Base-by-base conservation (phyloP, 1,284 basidiomycete genomes). In the Sporisorium scitamineum region DNA sequence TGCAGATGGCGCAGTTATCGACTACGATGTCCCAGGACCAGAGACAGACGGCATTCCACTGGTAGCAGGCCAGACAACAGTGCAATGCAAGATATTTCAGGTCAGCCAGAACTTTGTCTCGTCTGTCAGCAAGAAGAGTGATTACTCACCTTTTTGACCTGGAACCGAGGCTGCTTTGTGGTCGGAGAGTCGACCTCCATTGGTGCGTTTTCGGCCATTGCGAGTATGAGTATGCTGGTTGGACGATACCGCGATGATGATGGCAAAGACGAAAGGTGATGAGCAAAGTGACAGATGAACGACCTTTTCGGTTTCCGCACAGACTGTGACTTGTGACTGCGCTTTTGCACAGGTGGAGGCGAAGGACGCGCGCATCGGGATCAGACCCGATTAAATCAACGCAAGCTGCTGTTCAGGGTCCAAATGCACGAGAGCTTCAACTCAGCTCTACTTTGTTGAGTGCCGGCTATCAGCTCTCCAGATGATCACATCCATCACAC, bases 1-100 rank as follows among this genome's bases (percentile, higher is more conserved):
- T 73, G 78, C 84, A 85, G 52, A 85, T 85, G 47, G 84, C 84
- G 55, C 84, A 85, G 66, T 85, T 84, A 58, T 85, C 84, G 27
- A 85, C 84, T 24, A 81, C 78, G 26, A 85, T 85, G 53, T 85
- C 84, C 84, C 84, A 85, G 26, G 77, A 80, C 84, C 84, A 85
- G 2, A 85, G 77, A 51, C 81, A 83, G 18, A 84, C 83, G 26
- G 77, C 76, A 51, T 85, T 85, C 84, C 84, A 85, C 84, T 85
- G 69, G 16, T 5, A 29, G n/a, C 10, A 32, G 18, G 26, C 9
- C 13, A 22, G 24, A 16, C 18, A 32, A 16, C 5, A 51, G 42
- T 29, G 13, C 5, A 26, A 26, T 4, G 50, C 56, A 31, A 65
- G 41, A 42, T n/a, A 29, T 22, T 29, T 11, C 27, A 34, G 39